Evolutionary conservation across 306 rosid genomes (phyloP), one percentile per base, ranked within the genome.

Genomic region (Sesbania bispinosa): DNA sequence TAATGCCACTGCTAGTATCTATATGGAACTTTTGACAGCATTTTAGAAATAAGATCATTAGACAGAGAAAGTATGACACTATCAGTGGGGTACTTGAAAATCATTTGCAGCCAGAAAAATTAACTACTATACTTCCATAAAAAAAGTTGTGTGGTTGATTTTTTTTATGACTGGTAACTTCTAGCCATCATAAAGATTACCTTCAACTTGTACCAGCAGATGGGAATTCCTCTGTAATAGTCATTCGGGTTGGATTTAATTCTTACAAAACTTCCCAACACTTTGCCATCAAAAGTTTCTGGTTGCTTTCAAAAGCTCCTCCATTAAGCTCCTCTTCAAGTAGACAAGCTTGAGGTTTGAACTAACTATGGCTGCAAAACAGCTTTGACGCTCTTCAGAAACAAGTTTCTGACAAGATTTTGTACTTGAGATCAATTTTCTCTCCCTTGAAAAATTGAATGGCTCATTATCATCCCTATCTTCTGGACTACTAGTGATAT

Each of bases 321-420:
- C 93, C 61, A 92, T 83, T 70, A 89, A 77, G 74, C 89, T 88
- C 80, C 85, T 85, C 80, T 84, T 89, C 84, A 92, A 79, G 68
- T 85, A 89, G 33, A 92, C 77, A 52, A 85, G 93, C 69, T 87
- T 87, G 73, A 92, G 53, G 73, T 92, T 92, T 52, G 79, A 77
- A 21, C 78, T 67, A 72, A 72, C 65, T 60, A 88, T 81, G 36
- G 92, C 88, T 21, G 93, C 93, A 77, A 75, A 84, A 72, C 61
- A 57, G 62, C 74, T 85, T 63, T 57, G 80, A 47, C 1, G 33
- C 72, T 67, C 81, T 71, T 65, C 79, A 24, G 79, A 73, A 65
- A 43, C 69, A 38, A 14, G 59, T 11, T 62, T 54, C 52, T 50
- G 71, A 62, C 51, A 27, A 74, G 81, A 68, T 55, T 79, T 52